phyloP scores from a whole-genome alignment of 345 rosid genomes.

The Cardamine resedifolia region DNA sequence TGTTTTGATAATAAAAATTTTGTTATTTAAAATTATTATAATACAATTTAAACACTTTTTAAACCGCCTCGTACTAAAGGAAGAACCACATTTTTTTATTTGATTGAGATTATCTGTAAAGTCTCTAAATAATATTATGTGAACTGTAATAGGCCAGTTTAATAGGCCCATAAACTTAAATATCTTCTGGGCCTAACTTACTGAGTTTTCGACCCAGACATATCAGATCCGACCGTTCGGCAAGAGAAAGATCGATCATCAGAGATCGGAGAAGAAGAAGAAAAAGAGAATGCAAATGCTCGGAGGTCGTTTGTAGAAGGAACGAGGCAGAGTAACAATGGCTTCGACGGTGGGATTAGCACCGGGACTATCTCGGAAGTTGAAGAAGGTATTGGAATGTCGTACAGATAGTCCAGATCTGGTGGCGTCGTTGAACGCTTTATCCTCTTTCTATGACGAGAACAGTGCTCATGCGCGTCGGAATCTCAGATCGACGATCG shows the following conservation, averaged over 20 bases:
- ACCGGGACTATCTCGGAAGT: constrained; percentile 90
- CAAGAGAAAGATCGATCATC: constrained; percentile 14
- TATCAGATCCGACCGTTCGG: constrained; percentile 25
- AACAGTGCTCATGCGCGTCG: constrained; percentile 91
- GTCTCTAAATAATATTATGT: too few species aligned
- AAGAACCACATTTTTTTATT: too few species aligned
- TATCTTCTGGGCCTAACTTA: not conserved
- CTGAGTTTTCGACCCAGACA: constrained; percentile 1
- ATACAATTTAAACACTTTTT: not conserved
- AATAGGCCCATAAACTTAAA: not conserved
- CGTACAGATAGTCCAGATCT: constrained; percentile 88
- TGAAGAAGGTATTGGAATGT: constrained; percentile 91
- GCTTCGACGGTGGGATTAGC: constrained; percentile 65
- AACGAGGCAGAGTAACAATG: constrained; percentile 21
- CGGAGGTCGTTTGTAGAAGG: constrained; percentile 19
- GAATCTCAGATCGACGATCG: constrained; percentile 95
- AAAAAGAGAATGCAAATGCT: constrained; percentile 9
- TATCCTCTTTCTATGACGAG: constrained; percentile 77
- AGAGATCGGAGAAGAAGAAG: constrained; percentile 32
- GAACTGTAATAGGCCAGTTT: not conserved
- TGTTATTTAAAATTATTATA: not conserved
- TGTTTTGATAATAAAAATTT: too few species aligned
- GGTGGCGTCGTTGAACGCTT: constrained; percentile 73
- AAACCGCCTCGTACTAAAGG: not conserved
- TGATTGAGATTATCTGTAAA: too few species aligned